phyloP scores from a whole-genome alignment of 2,329 filamentous ascomycete species.

The Clarireedia paspali region DNA sequence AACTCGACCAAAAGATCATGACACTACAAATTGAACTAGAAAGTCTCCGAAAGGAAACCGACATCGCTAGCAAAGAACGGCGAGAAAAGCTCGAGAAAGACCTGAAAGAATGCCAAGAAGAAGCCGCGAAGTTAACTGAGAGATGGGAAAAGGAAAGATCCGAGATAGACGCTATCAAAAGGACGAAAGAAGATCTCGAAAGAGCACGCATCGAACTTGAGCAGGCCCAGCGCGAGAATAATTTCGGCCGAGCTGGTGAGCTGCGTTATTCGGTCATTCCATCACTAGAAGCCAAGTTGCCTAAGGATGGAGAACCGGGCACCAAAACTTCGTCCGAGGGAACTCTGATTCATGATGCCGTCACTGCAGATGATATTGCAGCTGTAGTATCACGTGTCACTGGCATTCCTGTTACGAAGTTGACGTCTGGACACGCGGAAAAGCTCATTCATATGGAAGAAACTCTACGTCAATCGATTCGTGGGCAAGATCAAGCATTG shows the following conservation, averaged over 20 bases:
- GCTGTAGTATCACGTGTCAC: constrained; percentile 85
- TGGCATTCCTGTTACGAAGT: constrained; percentile 73
- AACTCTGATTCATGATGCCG: constrained; percentile 80
- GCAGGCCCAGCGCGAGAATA: constrained; percentile 70
- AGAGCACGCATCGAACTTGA: constrained; percentile 79
- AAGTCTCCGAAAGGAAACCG: constrained; percentile 87
- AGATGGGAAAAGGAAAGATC: constrained; percentile 86
- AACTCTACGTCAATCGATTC: constrained; percentile 70
- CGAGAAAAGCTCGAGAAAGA: constrained; percentile 76
- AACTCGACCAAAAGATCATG: constrained; percentile 89
- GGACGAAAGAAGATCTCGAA: constrained; percentile 81
- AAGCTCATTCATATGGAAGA: constrained; percentile 97
- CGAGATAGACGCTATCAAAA: constrained; percentile 82
- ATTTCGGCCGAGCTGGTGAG: constrained; percentile 87
- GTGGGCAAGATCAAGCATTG: constrained; percentile 90
- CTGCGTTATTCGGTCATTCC: constrained; percentile 85
- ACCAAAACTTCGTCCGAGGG: constrained; percentile 27
- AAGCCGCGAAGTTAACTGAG: constrained; percentile 65
- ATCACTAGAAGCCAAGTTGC: constrained; percentile 67
- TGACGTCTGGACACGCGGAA: constrained; percentile 89
- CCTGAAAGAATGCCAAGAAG: constrained; percentile 68
- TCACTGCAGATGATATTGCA: constrained; percentile 93
- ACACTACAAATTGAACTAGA: constrained; percentile 96
- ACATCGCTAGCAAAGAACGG: constrained; percentile 80
- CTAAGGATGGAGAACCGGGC: constrained; percentile 54